Evolutionary conservation across 2,329 filamentous ascomycete species (phyloP).

Genomic region (Lecanosticta acicola): DNA sequence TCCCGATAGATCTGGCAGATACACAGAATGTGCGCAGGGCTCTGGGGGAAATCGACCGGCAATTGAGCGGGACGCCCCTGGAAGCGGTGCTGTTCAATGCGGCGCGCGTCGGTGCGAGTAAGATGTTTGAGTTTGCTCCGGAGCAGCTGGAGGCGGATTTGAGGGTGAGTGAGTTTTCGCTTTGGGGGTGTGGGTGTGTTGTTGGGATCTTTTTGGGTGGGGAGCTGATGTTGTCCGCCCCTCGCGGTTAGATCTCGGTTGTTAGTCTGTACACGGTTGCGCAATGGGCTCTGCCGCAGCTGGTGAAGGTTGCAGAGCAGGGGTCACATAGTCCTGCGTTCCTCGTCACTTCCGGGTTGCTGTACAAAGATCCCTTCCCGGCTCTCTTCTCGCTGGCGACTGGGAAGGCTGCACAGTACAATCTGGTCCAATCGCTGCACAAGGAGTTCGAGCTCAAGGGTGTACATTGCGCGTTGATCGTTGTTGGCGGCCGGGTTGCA

Average conservation of each 20-base stretch:
- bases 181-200: no score
- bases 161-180: slow-evolving; percentile 34
- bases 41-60: slow-evolving; percentile 37
- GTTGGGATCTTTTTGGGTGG: neutral
- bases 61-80: slow-evolving; percentile 31
- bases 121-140: slow-evolving; percentile 37
- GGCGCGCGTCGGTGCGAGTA: slow-evolving; percentile 39
- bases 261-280: slow-evolving; percentile 43
- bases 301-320: slow-evolving; percentile 22
- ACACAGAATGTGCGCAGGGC: slow-evolving; percentile 32
- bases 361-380: slow-evolving; percentile 39
- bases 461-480: slow-evolving; percentile 44
- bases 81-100: slow-evolving; percentile 49
- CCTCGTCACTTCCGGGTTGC: slow-evolving; percentile 44
- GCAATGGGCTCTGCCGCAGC: slow-evolving; percentile 42
- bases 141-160: slow-evolving; percentile 46
- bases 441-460: slow-evolving; percentile 36
- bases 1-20: slow-evolving; percentile 41
- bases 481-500: slow-evolving; percentile 39
- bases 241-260: slow-evolving; percentile 36
- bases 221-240: neutral
- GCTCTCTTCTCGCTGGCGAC: slow-evolving; percentile 42
- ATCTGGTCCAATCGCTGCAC: slow-evolving; percentile 42
- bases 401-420: slow-evolving; percentile 47
- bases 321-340: slow-evolving; percentile 37